Evolutionary conservation across 805 yeast species (phyloP), one percentile per base, ranked within the genome.

Genomic region (Kluyveromyces dobzhanskii): DNA sequence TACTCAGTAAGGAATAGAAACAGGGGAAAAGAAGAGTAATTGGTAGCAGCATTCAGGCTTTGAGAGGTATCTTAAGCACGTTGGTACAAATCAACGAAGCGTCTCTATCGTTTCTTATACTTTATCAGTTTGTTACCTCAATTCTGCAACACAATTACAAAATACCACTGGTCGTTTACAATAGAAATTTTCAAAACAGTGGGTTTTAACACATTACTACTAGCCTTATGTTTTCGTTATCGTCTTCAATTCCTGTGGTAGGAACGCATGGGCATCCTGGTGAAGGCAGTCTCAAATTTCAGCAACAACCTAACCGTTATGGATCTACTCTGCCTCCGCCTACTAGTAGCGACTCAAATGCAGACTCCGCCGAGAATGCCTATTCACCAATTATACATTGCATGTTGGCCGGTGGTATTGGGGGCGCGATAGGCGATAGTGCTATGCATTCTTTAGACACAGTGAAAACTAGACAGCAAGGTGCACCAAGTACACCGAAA

Each of bases 361-460:
- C 26, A n/a, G 37, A 19, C 12, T 17, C 41, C 28, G 9, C 24
- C 6, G 17, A 25, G 19, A 18, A 32, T 18, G 21, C 39, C 37
- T 21, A 35, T 18, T 41, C 46, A 30, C 72, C 82, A 4, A 59
- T 81, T 17, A 32, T 72, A 45, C 70, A 73, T 52, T 76, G 86
- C 54, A 69, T 86, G 69, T 40, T 87, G 29, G 95, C 97, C 0
- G 98, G 98, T 30, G 97, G 95, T 0, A 62, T 90, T 35, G 98
- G 98, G 6, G 98, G 97, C 1, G 79, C 85, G 39, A 75, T 88
- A 28, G 97, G 97, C 11, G 98, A 90, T 53, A 73, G 92, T 1
- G 65, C 76, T 23, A 92, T 92, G 97, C 97, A 92, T 61, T 88
- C 97, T 0, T 64, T 92, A 26, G 99, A 92, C 56, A 92, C 98